Evolutionary conservation across 192 early-diverging fungal species (phyloP), one percentile per base, ranked within the genome.

Genomic region (Pilaira anomala): DNA sequence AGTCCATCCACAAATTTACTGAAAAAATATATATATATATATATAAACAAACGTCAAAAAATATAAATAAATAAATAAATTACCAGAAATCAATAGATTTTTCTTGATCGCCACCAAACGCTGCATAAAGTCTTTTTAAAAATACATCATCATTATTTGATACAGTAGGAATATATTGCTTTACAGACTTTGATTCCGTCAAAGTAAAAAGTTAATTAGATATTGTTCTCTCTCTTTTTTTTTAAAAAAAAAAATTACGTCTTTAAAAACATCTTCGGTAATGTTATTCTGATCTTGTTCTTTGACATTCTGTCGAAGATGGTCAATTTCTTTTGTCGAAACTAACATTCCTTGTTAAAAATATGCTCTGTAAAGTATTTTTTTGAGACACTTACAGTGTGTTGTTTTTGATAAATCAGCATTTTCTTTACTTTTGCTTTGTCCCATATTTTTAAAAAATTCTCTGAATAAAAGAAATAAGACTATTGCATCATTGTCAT

Each of bases 101-200:
- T 60, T 78, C 80, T 26, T 85, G 78, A 63, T 92, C 82, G 2
- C 82, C 74, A 54, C 91, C 90, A 71, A 92, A 92, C 13, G 89
- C 89, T 45, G 88, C 83, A 68, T 88, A 92, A 8, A 92, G 66
- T 44, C 90, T 76, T 62, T 87, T 86, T 60, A 92, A 65, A 71
- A 92, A 92, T 9, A 90, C 68, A 69, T 88, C 89, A 66, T 74
- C 89, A 68, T 60, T 71, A 64, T 64, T 79, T 50, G 69, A 85
- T 60, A 85, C 83, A 79, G 59, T 65, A 51, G 67, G 73, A 1
- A 86, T 76, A 65, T 80, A 79, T 25, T 78, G 78, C 62, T 75
- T 69, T 3, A 85, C 73, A 7, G 81, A 77, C 84, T 85, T 62
- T 41, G 50, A n/a, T 12, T 25, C 18, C 13, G 50, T 45, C 41